Evolutionary conservation across 2,329 filamentous ascomycete species (phyloP).

Genomic region (Dothiorella sarmentorum): DNA sequence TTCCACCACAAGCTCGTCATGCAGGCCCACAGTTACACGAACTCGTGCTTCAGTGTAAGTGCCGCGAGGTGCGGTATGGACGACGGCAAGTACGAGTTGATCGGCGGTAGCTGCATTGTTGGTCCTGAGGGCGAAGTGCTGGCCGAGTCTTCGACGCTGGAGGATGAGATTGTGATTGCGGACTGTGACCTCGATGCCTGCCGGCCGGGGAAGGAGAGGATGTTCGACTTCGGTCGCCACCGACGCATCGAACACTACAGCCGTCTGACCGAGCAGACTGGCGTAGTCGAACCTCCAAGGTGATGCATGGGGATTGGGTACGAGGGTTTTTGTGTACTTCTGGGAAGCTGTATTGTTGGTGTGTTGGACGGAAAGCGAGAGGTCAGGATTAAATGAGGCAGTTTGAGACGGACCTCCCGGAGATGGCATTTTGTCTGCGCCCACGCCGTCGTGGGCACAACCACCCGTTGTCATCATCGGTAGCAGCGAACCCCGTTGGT

Average conservation of each 20-base stretch:
- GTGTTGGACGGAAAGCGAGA: constrained; percentile 41
- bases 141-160: constrained; percentile 45
- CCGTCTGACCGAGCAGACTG: constrained; percentile 22
- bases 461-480: too few species aligned
- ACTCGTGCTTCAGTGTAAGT: constrained; percentile 48
- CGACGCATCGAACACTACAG: constrained; percentile 24
- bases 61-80: constrained; percentile 49
- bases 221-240: constrained; percentile 32
- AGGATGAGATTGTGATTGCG: constrained; percentile 50
- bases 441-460: too few species aligned
- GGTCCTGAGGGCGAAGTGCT: constrained; percentile 47
- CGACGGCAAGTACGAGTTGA: constrained; percentile 46
- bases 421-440: too few species aligned
- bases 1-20: constrained; percentile 53
- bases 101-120: constrained; percentile 47
- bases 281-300: constrained; percentile 36
- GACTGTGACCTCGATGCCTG: constrained; percentile 48
- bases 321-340: constrained; percentile 41
- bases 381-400: constrained; percentile 41
- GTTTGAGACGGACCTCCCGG: neutral
- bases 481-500: too few species aligned
- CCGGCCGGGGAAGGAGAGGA: constrained; percentile 43
- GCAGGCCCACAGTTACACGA: constrained; percentile 51
- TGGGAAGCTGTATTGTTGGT: constrained; percentile 41
- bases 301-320: constrained; percentile 44